These are phyloP conservation scores for Phaeosphaeriaceae sp. DNA, from an alignment of 2,329 filamentous ascomycete genomes.

Conservation along the genomic window DNA sequence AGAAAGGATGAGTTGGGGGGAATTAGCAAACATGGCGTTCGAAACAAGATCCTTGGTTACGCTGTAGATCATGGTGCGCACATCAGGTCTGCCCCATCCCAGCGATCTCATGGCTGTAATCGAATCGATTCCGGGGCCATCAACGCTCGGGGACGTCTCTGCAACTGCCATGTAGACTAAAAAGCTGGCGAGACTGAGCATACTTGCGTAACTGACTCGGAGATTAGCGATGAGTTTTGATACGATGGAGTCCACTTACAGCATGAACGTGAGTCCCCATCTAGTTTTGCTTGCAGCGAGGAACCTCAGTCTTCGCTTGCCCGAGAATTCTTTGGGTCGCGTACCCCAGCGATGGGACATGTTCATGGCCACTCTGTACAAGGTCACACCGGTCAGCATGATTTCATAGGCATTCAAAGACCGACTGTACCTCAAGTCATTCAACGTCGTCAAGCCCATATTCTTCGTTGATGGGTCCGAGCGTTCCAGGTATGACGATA, in stretches of 20 bases:
- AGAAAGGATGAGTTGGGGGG: conserved; percentile 56
- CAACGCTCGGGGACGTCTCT: neutral
- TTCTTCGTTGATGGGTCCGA: conserved; percentile 19
- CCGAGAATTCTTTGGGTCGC: neutral
- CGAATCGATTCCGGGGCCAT: no score
- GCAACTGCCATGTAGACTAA: neutral
- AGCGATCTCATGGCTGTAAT: neutral
- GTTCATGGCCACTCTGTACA: neutral
- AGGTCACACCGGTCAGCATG: neutral
- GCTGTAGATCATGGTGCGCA: conserved; percentile 2
- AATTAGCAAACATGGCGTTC: conserved; percentile 52
- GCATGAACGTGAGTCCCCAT: neutral
- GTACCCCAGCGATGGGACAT: conserved; percentile 2
- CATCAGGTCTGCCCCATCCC: neutral
- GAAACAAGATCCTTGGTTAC: conserved; percentile 2
- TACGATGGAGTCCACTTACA: neutral
- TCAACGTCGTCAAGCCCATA: neutral
- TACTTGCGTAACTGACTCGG: neutral
- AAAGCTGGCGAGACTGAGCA: neutral
- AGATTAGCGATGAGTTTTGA: neutral
- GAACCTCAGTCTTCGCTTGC: neutral
- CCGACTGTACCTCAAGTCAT: neutral
- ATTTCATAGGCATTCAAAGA: neutral
- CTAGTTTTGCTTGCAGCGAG: conserved; percentile 2
- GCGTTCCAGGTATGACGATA: conserved; percentile 26